Percentiles rank a stretch among this genome's conserved stretches.
These are phyloP conservation scores for Sugiyamaella floridensis DNA, from an alignment of 805 yeast species.

Conservation along the genomic window DNA sequence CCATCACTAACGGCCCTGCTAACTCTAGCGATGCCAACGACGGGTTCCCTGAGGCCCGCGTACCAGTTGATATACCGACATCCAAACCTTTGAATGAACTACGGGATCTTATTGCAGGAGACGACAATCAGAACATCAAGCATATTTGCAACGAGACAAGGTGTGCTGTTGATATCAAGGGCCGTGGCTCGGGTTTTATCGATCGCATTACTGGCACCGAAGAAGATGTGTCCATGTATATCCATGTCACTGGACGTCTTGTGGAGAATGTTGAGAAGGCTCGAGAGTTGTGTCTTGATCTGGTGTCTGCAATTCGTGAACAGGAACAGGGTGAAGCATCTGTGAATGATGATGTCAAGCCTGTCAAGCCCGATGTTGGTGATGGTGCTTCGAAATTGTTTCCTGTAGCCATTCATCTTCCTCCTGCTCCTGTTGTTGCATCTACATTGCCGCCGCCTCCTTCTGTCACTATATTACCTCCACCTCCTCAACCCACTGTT, in stretches of 20 bases:
- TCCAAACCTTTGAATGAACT: slow-evolving; percentile 21
- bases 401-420: background rate
- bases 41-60: slow-evolving; percentile 20
- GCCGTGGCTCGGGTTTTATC: slow-evolving; percentile 31
- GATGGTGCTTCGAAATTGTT: background rate
- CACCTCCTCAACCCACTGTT: slow-evolving; percentile 12
- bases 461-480: slow-evolving; percentile 3
- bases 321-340: slow-evolving; percentile 13
- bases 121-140: slow-evolving; percentile 31
- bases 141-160: slow-evolving; percentile 31
- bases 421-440: slow-evolving; percentile 5
- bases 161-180: slow-evolving; percentile 30
- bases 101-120: slow-evolving; percentile 31
- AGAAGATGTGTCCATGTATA: slow-evolving; percentile 27
- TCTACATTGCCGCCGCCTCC: slow-evolving; percentile 7
- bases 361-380: background rate
- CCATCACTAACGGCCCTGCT: slow-evolving; percentile 5
- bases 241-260: slow-evolving; percentile 25
- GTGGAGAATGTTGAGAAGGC: slow-evolving; percentile 22
- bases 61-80: slow-evolving; percentile 8
- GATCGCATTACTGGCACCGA: slow-evolving; percentile 28
- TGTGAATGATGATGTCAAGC: background rate
- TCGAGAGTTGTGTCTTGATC: slow-evolving; percentile 23
- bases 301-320: slow-evolving; percentile 24
- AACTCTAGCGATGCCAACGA: slow-evolving; percentile 1